phyloP scores from a whole-genome alignment of 768 basidiomycete genomes.

The Lactarius quietus region DNA sequence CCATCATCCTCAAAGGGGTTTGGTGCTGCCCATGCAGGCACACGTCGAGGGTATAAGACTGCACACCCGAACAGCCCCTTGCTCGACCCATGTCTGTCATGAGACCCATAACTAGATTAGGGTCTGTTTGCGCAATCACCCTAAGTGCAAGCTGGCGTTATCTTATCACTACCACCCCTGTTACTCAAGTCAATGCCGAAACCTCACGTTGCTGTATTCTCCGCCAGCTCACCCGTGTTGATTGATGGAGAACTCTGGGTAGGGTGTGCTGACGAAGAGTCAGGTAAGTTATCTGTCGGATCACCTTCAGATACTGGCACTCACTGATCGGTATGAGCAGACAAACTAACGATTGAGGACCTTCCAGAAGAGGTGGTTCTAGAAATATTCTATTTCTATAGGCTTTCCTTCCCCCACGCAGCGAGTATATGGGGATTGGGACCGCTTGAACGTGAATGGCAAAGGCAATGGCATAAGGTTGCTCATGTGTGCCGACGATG shows the following conservation, averaged over 20 bases:
- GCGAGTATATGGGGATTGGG: too few species aligned
- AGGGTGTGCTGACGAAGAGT: background rate
- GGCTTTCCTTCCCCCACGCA: too few species aligned
- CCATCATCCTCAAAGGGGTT: too few species aligned
- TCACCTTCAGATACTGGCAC: background rate
- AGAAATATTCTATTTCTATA: background rate
- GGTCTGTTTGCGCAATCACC: too few species aligned
- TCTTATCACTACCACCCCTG: too few species aligned
- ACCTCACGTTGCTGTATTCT: background rate
- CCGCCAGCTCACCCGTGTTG: background rate
- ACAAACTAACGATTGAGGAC: background rate
- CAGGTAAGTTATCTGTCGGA: background rate
- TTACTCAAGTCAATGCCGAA: background rate
- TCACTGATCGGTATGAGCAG: background rate
- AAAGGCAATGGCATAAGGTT: background rate
- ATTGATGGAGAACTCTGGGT: background rate
- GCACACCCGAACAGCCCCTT: too few species aligned
- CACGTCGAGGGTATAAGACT: too few species aligned
- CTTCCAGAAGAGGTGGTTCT: slow-evolving; percentile 11
- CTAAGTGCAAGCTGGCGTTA: too few species aligned
- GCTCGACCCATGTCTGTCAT: too few species aligned
- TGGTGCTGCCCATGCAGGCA: too few species aligned
- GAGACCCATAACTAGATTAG: too few species aligned
- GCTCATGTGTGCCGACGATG: slow-evolving; percentile 6
- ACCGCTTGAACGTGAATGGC: too few species aligned